Percentiles rank a stretch among this genome's conserved stretches.
phyloP scores from a whole-genome alignment of 352 stramenopile species.

The Pythium phragmitis region DNA sequence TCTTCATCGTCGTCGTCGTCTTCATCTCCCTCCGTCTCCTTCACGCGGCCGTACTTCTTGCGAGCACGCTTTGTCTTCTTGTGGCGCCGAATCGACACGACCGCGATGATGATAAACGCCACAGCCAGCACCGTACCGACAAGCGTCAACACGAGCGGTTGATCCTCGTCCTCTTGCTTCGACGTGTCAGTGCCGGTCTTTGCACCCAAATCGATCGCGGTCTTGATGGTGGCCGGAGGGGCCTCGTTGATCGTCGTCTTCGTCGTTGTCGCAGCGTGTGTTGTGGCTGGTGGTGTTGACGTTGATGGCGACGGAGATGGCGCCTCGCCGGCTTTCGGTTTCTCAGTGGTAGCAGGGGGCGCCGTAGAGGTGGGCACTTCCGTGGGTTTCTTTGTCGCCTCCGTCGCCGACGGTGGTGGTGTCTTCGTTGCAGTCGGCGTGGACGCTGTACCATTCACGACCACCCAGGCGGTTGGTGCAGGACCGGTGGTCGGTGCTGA shows the following conservation, averaged over 20 bases:
- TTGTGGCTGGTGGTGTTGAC: slow-evolving; percentile 3
- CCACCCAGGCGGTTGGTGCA: neutral
- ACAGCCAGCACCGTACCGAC: slow-evolving; percentile 69
- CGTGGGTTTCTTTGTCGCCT: neutral
- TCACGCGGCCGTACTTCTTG: slow-evolving; percentile 65
- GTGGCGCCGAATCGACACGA: slow-evolving; percentile 62
- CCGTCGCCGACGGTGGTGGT: neutral
- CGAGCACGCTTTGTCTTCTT: slow-evolving; percentile 46
- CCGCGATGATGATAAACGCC: slow-evolving; percentile 66
- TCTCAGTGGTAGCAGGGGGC: neutral
- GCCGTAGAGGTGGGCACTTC: neutral
- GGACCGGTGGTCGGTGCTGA: neutral
- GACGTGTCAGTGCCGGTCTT: slow-evolving; percentile 14
- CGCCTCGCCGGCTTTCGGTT: neutral
- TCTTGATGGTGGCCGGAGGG: neutral
- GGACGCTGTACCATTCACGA: neutral
- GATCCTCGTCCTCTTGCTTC: slow-evolving; percentile 29
- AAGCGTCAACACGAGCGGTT: slow-evolving; percentile 73
- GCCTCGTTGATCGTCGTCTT: neutral
- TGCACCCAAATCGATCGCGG: neutral
- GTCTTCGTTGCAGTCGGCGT: neutral
- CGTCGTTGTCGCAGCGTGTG: slow-evolving; percentile 6
- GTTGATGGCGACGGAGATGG: slow-evolving; percentile 1
- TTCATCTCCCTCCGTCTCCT: slow-evolving; percentile 36
- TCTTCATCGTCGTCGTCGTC: slow-evolving; percentile 60